Base-by-base conservation (phyloP, 805 yeast genomes). In the Cyberlindnera euphorbiiphila region DNA sequence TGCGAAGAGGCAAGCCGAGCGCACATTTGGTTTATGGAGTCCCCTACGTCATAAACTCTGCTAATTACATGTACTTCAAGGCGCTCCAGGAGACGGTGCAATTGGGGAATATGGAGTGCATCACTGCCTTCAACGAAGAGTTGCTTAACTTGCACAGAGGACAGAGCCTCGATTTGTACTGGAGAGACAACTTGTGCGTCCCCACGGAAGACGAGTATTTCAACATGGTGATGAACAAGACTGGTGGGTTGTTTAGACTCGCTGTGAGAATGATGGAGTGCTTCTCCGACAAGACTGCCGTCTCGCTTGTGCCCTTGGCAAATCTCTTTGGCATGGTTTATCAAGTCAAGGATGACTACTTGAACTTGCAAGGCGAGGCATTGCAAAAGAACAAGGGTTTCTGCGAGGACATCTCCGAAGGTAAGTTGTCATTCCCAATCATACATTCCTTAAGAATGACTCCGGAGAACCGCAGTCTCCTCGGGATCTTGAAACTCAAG, bases 391-490 rank as follows among this genome's bases (percentile, higher is more conserved):
- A 76, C 54, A 84, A 85, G 69, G 95, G 95, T 3, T 73, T 73
- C 45, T 77, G 86, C 36, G 96, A 89, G 51, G 98, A 89, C 54
- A 71, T 89, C 21, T 76, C 87, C 0, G 96, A 89, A 57, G 96
- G 96, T 0, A 89, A 88, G 59, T 75, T 83, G 42, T 85, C 95
- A 1, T 83, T 85, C 45, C 96, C 96, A 0, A 77, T 89, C 2
- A 72, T 89, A 13, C 93, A 86, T 57, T 71, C 80, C 4, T 59
- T 82, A 2, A 52, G 64, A 14, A 50, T 54, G 24, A 65, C 65
- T 32, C 41, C 46, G 8, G 43, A 51, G 2, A 65, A 68, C 34
- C 59, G 63, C 37, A 71, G 69, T 36, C 54, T 79, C 9, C 44
- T 69, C 36, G 67, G 69, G 32, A 76, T 79, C n/a, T 57, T 82